These are phyloP conservation scores for Cerioporus squamosus DNA, from an alignment of 1,284 basidiomycete genomes.

Conservation along the genomic window DNA sequence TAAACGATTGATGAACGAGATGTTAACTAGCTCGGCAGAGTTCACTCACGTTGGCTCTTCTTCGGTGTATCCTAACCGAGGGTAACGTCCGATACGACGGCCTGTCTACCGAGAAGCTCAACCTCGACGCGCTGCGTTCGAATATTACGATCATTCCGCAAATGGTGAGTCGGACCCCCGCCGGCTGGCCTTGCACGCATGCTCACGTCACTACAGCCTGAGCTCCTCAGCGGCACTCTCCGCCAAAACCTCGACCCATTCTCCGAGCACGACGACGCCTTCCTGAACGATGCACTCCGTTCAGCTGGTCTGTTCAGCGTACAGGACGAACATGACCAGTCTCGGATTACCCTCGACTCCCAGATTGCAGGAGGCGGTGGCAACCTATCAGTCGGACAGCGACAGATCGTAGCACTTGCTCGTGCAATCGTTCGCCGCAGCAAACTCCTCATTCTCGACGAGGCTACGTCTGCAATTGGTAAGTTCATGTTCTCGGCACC, in stretches of 20 bases:
- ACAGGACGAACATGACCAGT: constrained; percentile 53
- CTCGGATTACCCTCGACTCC: constrained; percentile 57
- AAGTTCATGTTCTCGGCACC: constrained; percentile 22
- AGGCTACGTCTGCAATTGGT: constrained; percentile 28
- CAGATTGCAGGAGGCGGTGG: constrained; percentile 60
- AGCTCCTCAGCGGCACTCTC: constrained; percentile 40
- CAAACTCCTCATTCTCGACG: constrained; percentile 66
- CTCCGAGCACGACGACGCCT: constrained; percentile 53
- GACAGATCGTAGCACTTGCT: constrained; percentile 66
- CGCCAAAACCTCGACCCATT: constrained; percentile 52
- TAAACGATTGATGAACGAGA: not conserved
- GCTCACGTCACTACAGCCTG: constrained; percentile 39
- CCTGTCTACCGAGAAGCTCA: constrained; percentile 45
- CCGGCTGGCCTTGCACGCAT: not conserved
- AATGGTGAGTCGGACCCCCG: constrained; percentile 32
- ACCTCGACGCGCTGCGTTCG: constrained; percentile 60
- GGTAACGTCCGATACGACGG: constrained; percentile 47
- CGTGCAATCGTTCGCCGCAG: constrained; percentile 62
- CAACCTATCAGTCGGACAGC: constrained; percentile 61
- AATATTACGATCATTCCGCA: constrained; percentile 55
- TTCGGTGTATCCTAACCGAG: constrained; percentile 51
- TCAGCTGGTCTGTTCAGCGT: constrained; percentile 58
- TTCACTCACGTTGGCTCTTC: constrained; percentile 46
- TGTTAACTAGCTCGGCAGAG: constrained; percentile 3
- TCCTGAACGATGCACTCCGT: constrained; percentile 49